phyloP scores from a whole-genome alignment of 306 rosid genomes.

The Nissolia schottii region DNA sequence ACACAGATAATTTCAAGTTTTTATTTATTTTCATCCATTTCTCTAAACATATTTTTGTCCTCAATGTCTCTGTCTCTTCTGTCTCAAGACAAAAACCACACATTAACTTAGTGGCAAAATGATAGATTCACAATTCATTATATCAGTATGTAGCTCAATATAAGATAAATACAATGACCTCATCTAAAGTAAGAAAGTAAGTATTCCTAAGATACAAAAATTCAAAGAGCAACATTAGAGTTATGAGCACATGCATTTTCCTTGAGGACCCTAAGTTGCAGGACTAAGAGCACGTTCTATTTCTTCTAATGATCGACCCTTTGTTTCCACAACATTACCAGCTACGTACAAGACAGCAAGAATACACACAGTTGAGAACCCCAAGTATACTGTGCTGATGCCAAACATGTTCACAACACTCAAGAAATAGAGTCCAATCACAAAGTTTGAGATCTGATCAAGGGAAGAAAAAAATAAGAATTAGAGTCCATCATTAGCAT shows the following conservation, averaged over 20 bases:
- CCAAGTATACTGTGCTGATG: slow-evolving; percentile 62
- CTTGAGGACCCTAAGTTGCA: slow-evolving; percentile 43
- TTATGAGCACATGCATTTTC: not conserved
- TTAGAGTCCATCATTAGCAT: slow-evolving; percentile 4
- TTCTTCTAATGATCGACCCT: slow-evolving; percentile 89
- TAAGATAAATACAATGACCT: not conserved
- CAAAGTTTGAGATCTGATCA: slow-evolving; percentile 74
- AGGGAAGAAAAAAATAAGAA: not conserved
- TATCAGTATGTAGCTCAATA: not conserved
- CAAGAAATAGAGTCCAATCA: slow-evolving; percentile 84
- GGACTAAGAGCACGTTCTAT: slow-evolving; percentile 61
- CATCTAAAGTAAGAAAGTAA: not conserved
- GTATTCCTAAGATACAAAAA: not conserved
- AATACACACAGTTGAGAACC: slow-evolving; percentile 59
- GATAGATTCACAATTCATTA: not conserved
- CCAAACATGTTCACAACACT: slow-evolving; percentile 84
- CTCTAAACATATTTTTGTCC: no score
- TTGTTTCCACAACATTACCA: slow-evolving; percentile 75
- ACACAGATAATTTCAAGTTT: no score
- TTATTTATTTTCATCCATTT: no score
- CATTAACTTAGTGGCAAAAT: no score
- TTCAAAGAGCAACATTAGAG: not conserved
- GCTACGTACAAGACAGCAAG: slow-evolving; percentile 69
- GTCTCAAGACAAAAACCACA: no score
- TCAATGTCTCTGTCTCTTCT: no score